Base-by-base conservation (phyloP, 2,329 filamentous ascomycete genomes). In the Aspergillus fumigatus region DNA sequence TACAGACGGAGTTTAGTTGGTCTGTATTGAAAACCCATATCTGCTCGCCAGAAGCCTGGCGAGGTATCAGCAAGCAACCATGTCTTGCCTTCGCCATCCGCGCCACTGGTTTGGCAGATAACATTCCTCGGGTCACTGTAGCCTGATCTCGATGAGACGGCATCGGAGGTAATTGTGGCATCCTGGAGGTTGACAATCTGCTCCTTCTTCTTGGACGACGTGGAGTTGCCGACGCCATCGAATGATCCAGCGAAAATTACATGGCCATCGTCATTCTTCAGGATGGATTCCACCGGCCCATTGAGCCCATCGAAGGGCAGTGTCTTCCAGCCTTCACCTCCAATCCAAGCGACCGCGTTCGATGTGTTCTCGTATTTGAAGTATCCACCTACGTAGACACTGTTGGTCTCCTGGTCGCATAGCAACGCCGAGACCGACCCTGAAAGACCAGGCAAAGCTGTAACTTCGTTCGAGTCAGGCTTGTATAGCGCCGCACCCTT, bases 271-370 rank as follows among this genome's bases (percentile, higher is more conserved):
- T 87, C 80, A 21, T 87, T 84, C 75, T 90, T 92, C 51, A 86
- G 82, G 64, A 99, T 97, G 40, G 92, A 89, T 60, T 85, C 84
- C 52, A 99, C 92, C 2, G 90, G 90, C 26, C 92, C 92, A 74
- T 97, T 97, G 76, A 99, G 96, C 23, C 95, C 95, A 43, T 87
- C 86, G 77, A 99, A 99, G 2, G 93, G 88, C 55, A 99, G 77
- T 67, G 90, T 88, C 21, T 83, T 83, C 88, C 90, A 97, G 50
- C 84, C 85, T 29, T 84, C 77, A 9, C 79, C 82, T 26, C 79
- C 79, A 25, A 82, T 80, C 91, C 91, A 97, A 11, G 89, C 84
- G 64, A 97, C 88, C 5, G 93, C 95, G 72, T 99, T 97, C 26
- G 88, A 90, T 6, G 92, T 94, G 69, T 94, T 90, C 40, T 79